phyloP scores from a whole-genome alignment of 495 filamentous ascomycete species.

The Podospora anserina region DNA sequence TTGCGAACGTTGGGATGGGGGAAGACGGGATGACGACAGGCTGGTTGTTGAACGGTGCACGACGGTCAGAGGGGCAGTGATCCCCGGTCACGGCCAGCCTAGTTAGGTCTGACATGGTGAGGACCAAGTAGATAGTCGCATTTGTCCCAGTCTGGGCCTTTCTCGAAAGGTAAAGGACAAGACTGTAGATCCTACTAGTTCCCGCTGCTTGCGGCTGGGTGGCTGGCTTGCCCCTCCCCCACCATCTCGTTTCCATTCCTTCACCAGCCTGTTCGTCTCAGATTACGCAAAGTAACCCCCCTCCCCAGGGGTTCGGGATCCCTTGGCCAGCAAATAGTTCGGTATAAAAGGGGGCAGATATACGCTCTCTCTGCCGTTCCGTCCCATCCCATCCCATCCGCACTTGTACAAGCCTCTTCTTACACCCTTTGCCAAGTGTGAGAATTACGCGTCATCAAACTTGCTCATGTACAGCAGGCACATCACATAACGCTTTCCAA shows the following conservation, averaged over 20 bases:
- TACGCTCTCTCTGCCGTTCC: not conserved
- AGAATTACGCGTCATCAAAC: not conserved
- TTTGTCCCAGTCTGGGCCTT: not conserved
- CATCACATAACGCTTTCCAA: not conserved
- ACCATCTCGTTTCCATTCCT: not conserved
- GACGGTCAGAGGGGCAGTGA: too few relatives aligned
- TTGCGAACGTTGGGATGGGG: not conserved
- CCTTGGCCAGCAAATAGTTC: not conserved
- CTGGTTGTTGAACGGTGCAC: too few relatives aligned
- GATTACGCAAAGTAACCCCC: not conserved
- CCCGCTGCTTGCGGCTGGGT: not conserved
- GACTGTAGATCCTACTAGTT: not conserved
- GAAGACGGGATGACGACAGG: too few relatives aligned
- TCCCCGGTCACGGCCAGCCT: too few relatives aligned
- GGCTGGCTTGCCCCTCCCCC: not conserved
- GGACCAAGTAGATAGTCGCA: not conserved
- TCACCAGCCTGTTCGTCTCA: not conserved
- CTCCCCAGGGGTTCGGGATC: not conserved
- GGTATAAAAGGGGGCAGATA: not conserved
- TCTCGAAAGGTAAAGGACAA: not conserved
- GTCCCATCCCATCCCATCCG: not conserved
- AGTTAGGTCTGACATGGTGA: too few relatives aligned
- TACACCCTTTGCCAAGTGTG: not conserved
- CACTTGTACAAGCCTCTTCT: not conserved
- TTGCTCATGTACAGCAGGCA: not conserved